Evolutionary conservation across 2,329 filamentous ascomycete genomes (phyloP), one percentile per base, ranked within the genome.

Genomic region (Penicillium griseofulvum): DNA sequence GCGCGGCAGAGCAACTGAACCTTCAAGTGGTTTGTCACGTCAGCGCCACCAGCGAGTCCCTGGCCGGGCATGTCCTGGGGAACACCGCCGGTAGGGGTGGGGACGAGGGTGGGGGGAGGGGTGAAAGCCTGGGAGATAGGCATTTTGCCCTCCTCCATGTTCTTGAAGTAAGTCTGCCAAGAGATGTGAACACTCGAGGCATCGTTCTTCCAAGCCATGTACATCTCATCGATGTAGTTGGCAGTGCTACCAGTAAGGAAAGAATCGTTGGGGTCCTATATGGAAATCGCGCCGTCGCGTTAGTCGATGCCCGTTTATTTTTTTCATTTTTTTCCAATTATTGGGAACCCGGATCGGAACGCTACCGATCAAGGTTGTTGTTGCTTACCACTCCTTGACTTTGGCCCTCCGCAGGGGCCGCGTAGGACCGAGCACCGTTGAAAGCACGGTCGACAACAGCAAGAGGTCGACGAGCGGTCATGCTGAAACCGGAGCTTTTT

Each of bases 161-260:
- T 99, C 80, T 87, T 90, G 84, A 99, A 99, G 84, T 99, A 99
- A 73, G 95, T 87, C 80, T 96, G 93, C 94, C 94, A 99, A 74
- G 94, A 99, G 68, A 96, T 83, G 78, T 99, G 94, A 56, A 99
- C 94, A 72, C 90, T 96, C 68, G 86, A 84, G 49, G 94, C 92
- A 68, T 99, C 91, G 62, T 89, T 82, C 79, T 93, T 96, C 94
- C 94, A 99, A 74, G 92, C 87, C 80, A 97, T 81, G 78, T 99
- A 99, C 94, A 99, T 99, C 81, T 97, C 94, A 76, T 99, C 94
- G 74, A 99, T 91, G 80, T 99, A 99, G 81, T 96, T 97, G 77
- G 94, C 94, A 58, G 93, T 94, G 81, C 90, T 97, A 65, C 94
- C 94, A 61, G 91, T 90, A 59, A 99, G 84, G 83, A 99, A 99